Evolutionary conservation across 345 rosid species (phyloP).

Genomic region (Laguncularia racemosa): DNA sequence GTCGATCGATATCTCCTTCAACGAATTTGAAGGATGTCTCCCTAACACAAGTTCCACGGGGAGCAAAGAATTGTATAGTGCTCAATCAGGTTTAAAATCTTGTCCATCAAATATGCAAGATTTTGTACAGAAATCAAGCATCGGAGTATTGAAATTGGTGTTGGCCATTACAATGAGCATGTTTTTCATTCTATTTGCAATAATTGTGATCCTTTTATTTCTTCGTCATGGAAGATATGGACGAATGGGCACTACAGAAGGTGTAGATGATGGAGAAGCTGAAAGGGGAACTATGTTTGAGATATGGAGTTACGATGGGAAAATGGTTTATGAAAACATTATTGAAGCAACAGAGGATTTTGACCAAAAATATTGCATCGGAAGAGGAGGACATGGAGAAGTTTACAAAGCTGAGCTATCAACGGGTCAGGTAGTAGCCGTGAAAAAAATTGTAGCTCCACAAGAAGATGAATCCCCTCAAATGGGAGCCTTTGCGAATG

Average conservation of each 20-base stretch:
- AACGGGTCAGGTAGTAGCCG: slow-evolving; percentile 8
- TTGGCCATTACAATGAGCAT: slow-evolving; percentile 2
- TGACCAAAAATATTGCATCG: slow-evolving; percentile 11
- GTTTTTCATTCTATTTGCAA: background rate
- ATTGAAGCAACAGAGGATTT: slow-evolving; percentile 13
- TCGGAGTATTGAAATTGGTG: background rate
- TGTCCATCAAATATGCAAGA: background rate
- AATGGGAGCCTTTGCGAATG: slow-evolving; percentile 18
- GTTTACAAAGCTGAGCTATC: slow-evolving; percentile 18
- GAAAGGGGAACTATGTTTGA: background rate
- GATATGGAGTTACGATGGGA: slow-evolving; percentile 10
- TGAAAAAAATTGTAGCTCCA: slow-evolving; percentile 13
- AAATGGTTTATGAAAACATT: slow-evolving; percentile 15
- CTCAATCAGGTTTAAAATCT: background rate
- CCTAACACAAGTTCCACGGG: slow-evolving; percentile 17
- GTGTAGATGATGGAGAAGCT: background rate
- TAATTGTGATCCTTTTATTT: background rate
- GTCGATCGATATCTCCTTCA: slow-evolving; percentile 17
- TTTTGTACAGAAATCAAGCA: background rate
- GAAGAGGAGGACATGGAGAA: slow-evolving; percentile 14
- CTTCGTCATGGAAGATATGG: background rate
- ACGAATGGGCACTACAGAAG: background rate
- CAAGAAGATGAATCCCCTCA: background rate
- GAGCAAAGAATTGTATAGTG: slow-evolving; percentile 19
- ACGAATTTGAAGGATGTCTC: slow-evolving; percentile 18